These are phyloP conservation scores for Volvox reticuliferus DNA, from an alignment of 139 green algal species.

Conservation along the genomic window DNA sequence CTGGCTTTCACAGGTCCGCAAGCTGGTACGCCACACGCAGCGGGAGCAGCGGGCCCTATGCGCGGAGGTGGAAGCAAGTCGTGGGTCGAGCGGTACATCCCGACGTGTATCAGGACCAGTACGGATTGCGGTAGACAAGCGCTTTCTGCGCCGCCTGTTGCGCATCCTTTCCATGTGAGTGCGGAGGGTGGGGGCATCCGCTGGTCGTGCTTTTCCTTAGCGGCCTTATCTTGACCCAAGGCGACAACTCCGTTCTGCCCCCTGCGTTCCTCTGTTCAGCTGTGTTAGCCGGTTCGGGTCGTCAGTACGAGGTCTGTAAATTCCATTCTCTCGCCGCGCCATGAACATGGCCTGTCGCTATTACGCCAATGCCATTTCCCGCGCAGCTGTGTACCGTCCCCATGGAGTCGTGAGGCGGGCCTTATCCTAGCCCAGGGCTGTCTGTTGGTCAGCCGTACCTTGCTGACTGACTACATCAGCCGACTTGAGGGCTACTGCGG, in stretches of 20 bases:
- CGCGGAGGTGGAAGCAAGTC: conserved; percentile 39
- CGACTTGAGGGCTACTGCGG: conserved; percentile 77
- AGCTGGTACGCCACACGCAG: conserved; percentile 46
- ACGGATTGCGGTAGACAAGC: conserved; percentile 66
- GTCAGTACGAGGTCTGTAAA: too few relatives aligned
- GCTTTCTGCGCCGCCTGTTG: conserved; percentile 67
- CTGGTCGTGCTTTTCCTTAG: too few relatives aligned
- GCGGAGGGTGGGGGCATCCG: too few relatives aligned
- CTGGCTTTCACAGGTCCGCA: conserved; percentile 10
- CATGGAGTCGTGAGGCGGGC: conserved; percentile 73
- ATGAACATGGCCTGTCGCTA: too few relatives aligned
- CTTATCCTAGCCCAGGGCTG: conserved; percentile 75
- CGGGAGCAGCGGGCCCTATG: conserved; percentile 47
- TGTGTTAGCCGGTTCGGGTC: too few relatives aligned
- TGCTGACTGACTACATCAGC: conserved; percentile 89
- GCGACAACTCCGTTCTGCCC: too few relatives aligned
- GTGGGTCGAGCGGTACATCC: neutral
- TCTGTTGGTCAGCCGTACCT: conserved; percentile 85
- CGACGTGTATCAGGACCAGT: neutral
- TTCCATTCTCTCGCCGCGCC: too few relatives aligned
- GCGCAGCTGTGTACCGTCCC: conserved; percentile 83
- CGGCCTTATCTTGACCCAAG: too few relatives aligned
- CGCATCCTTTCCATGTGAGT: conserved; percentile 71
- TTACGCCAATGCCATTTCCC: too few relatives aligned
- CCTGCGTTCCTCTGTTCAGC: too few relatives aligned